Percentiles rank a stretch among this genome's conserved stretches.
Conservation (phyloP, 805 yeast genomes). For the Grigorovia transvaalensis region DNA sequence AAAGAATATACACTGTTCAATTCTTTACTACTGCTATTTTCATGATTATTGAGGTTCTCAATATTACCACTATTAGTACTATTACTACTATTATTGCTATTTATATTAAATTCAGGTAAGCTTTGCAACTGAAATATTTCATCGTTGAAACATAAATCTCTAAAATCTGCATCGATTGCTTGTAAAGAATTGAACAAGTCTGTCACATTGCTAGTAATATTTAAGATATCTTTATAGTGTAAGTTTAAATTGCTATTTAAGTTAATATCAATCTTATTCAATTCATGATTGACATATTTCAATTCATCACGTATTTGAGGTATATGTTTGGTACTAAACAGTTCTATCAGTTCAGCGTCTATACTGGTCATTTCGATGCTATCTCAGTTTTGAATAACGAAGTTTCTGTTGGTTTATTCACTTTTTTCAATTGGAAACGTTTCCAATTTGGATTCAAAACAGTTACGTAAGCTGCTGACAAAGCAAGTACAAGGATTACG, state of each 20-base stretch:
- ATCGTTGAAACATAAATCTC: constrained; percentile 26
- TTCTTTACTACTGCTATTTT: too few species aligned
- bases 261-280: constrained; percentile 8
- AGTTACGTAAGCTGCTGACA: too few species aligned
- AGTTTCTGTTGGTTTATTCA: too few species aligned
- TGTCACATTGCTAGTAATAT: constrained; percentile 17
- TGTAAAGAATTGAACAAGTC: constrained; percentile 10
- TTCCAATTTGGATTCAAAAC: not conserved
- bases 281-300: constrained; percentile 1
- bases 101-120: constrained; percentile 9
- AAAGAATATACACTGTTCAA: too few species aligned
- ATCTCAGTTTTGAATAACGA: not conserved
- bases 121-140: constrained; percentile 13
- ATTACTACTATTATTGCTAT: not conserved
- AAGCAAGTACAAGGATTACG: too few species aligned
- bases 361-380: not conserved
- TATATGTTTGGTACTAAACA: constrained; percentile 9
- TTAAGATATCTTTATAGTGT: constrained; percentile 19
- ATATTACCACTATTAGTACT: not conserved
- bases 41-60: not conserved
- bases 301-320: constrained; percentile 6
- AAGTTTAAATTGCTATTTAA: constrained; percentile 14
- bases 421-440: not conserved
- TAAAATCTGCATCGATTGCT: constrained; percentile 15
- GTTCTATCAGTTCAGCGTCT: constrained; percentile 4